These are phyloP conservation scores for Salvia hispanica DNA, from an alignment of 257 asterid species.

Conservation along the genomic window DNA sequence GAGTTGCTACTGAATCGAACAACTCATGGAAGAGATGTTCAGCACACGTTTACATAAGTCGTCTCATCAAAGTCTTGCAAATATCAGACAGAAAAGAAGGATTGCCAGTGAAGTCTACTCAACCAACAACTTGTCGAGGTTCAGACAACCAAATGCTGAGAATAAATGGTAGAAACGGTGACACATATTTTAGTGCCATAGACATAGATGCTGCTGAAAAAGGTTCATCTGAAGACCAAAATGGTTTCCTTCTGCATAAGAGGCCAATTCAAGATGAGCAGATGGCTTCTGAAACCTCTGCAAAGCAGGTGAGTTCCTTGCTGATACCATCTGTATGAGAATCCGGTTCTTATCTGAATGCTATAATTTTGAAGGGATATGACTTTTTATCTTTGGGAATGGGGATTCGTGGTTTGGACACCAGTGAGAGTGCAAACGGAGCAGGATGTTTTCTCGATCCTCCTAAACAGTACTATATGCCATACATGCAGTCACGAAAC, in stretches of 20 bases:
- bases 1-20: slow-evolving; percentile 37
- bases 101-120: slow-evolving; percentile 29
- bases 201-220: slow-evolving; percentile 35
- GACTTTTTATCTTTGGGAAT: slow-evolving; percentile 50
- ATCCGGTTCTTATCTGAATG: slow-evolving; percentile 16
- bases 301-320: slow-evolving; percentile 48
- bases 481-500: slow-evolving; percentile 35
- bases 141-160: slow-evolving; percentile 26
- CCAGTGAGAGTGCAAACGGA: slow-evolving; percentile 28
- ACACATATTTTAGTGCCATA: slow-evolving; percentile 24
- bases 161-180: slow-evolving; percentile 30
- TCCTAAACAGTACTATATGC: slow-evolving; percentile 30
- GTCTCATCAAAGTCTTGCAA: slow-evolving; percentile 55
- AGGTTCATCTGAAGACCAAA: slow-evolving; percentile 47
- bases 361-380: slow-evolving; percentile 42
- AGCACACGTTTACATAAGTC: slow-evolving; percentile 63
- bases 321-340: neutral
- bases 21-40: slow-evolving; percentile 65
- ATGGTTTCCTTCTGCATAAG: slow-evolving; percentile 53
- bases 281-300: slow-evolving; percentile 45
- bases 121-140: slow-evolving; percentile 31
- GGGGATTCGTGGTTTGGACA: slow-evolving; percentile 36
- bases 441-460: slow-evolving; percentile 34
- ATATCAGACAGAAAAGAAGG: slow-evolving; percentile 38
- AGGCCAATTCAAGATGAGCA: slow-evolving; percentile 60